Evolutionary conservation across 176 grass and related monocot species (phyloP), one percentile per base, ranked within the genome.

Genomic region (Tillandsia fasciculata): DNA sequence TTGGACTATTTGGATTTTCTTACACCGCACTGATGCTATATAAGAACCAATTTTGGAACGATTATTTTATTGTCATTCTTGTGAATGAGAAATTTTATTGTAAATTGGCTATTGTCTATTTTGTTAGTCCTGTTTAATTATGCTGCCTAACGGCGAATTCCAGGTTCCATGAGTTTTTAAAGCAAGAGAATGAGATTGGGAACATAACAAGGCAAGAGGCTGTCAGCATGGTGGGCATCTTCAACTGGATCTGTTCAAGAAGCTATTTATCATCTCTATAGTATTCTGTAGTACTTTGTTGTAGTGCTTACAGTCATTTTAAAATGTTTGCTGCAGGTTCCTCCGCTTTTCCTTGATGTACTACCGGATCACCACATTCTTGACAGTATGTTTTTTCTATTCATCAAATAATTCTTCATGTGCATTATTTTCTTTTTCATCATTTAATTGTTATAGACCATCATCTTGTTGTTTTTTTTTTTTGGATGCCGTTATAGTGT

Each of bases 181-280:
- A 97, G 81, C 79, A 76, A 74, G 93, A 97, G 77, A 97, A 97
- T 67, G 93, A 97, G 81, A 85, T 97, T 68, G 93, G 93, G 15
- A 97, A 97, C 52, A 97, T 97, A 80, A 97, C 93, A 80, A 92
- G 93, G 77, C 93, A 97, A 86, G 93, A 97, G 83, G 93, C 93
- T 83, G 93, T 96, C 67, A 96, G 93, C 79, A 96, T 96, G 93
- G 93, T 96, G 65, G 42, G 87, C 70, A 64, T 68, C 72, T 74
- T 50, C 10, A 52, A 61, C 33, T 67, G 14, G 73, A 61, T 85
- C 74, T 79, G 67, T 57, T 26, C 68, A 12, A 51, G 23, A 59
- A 17, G 14, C 8, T 18, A 59, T 57, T 57, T 57, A 17, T 4
- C 2, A 8, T 17, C 9, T 59, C 1, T 18, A 22, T 20, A 18